Conservation (phyloP, 441 rosid genomes). For the Pelargonium australe region DNA sequence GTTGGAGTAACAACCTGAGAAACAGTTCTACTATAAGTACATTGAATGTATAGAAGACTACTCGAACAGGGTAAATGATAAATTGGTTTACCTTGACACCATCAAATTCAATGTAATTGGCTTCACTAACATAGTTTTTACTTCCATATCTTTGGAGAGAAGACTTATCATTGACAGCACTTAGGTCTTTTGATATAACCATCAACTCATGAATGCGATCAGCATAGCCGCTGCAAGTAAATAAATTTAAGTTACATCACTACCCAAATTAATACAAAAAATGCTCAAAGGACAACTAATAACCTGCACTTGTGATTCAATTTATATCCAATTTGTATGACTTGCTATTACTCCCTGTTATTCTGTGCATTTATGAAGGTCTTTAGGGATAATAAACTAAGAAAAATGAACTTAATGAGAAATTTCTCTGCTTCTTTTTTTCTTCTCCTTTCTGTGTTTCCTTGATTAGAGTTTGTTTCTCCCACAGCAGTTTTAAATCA, state of each 20-base stretch:
- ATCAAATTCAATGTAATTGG: conserved; percentile 83
- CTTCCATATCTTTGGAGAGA: conserved; percentile 61
- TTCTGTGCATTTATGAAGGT: not conserved
- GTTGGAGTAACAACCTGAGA: conserved; percentile 96
- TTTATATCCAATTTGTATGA: not conserved
- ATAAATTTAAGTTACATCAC: not conserved
- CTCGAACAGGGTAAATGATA: conserved; percentile 8
- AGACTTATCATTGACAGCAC: conserved; percentile 44
- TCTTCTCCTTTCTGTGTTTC: not conserved
- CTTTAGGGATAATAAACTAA: not conserved
- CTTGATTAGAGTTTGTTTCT: not conserved
- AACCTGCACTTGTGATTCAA: not conserved
- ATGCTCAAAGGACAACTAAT: conserved; percentile 7
- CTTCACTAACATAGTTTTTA: conserved; percentile 75
- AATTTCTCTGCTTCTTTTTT: not conserved
- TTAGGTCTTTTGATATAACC: conserved; percentile 78
- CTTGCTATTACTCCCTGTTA: not conserved
- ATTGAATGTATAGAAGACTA: conserved; percentile 14
- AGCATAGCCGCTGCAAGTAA: conserved; percentile 80
- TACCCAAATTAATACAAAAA: conserved; percentile 9
- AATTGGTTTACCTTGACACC: conserved; percentile 66
- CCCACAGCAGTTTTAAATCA: not conserved
- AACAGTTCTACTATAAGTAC: conserved; percentile 25
- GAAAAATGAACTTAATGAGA: not conserved
- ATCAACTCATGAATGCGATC: conserved; percentile 93